Conservation (phyloP, 2,329 filamentous ascomycete genomes). For the Aspergillus udagawae region DNA sequence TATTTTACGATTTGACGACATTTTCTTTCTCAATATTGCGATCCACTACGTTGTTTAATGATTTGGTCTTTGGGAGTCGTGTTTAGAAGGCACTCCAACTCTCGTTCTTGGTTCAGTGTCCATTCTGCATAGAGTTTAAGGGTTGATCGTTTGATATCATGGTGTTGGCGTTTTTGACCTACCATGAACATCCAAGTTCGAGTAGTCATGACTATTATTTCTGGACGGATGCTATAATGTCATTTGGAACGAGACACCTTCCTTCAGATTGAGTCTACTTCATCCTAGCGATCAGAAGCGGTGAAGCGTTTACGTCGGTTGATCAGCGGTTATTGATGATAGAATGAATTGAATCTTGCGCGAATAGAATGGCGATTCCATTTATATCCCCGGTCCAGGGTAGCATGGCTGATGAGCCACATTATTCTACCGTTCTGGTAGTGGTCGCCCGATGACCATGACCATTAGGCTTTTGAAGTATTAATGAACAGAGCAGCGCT, state of each 20-base stretch:
- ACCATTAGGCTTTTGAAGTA: background rate
- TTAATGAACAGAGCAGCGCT: background rate
- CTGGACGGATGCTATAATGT: background rate
- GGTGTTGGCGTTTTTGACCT: background rate
- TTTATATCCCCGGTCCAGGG: background rate
- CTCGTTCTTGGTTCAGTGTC: background rate
- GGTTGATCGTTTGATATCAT: background rate
- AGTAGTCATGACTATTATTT: background rate
- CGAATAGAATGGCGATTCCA: background rate
- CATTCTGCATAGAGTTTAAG: conserved; percentile 2
- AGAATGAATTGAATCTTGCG: background rate
- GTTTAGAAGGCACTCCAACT: background rate
- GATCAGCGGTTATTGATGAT: background rate
- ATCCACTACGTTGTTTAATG: background rate
- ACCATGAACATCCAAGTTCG: background rate
- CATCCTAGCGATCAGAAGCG: background rate
- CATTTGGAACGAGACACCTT: no score
- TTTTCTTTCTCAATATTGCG: background rate
- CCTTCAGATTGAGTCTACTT: no score
- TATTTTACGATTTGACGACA: background rate
- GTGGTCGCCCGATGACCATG: background rate
- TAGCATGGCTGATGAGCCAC: background rate
- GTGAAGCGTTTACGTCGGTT: background rate
- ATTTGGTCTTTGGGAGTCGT: background rate
- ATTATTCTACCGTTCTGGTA: background rate